phyloP scores from a whole-genome alignment of 2,329 filamentous ascomycete species.

The Paecilomyces dactylethromorphus region DNA sequence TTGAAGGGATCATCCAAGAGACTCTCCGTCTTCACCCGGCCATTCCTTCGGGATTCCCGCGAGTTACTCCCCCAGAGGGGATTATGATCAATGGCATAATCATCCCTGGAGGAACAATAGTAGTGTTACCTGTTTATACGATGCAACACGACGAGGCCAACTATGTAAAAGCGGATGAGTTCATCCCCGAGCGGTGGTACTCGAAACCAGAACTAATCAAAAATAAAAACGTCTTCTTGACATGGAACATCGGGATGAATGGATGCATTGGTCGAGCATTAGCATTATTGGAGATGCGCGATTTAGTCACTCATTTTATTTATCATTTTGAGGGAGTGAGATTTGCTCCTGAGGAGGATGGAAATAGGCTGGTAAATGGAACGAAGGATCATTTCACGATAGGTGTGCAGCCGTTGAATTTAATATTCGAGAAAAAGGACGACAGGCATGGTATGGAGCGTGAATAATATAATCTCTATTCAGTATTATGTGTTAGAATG shows the following conservation, averaged over 20 bases:
- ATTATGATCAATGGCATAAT: neutral
- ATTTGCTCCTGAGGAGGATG: neutral
- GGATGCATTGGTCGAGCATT: neutral
- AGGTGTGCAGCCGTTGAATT: neutral
- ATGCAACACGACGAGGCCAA: neutral
- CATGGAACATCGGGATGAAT: neutral
- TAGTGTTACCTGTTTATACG: neutral
- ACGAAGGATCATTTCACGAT: neutral
- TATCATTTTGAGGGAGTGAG: neutral
- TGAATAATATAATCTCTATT: too few relatives aligned
- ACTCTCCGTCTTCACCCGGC: neutral
- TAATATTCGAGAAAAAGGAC: neutral
- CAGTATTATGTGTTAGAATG: too few relatives aligned
- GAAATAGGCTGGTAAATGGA: neutral
- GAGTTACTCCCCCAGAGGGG: neutral
- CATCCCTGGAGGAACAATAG: neutral
- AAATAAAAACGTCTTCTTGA: neutral
- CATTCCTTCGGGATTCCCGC: neutral
- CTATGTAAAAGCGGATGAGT: neutral
- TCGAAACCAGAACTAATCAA: neutral
- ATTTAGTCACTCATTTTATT: neutral
- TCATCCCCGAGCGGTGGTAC: constrained; percentile 3
- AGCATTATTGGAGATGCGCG: neutral
- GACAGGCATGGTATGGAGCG: neutral
- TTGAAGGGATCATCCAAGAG: neutral